Percentiles rank a stretch among this genome's conserved stretches.
phyloP scores from a whole-genome alignment of 225 moss, liverwort and hornwort species.

The Pseudoscleropodium purum region DNA sequence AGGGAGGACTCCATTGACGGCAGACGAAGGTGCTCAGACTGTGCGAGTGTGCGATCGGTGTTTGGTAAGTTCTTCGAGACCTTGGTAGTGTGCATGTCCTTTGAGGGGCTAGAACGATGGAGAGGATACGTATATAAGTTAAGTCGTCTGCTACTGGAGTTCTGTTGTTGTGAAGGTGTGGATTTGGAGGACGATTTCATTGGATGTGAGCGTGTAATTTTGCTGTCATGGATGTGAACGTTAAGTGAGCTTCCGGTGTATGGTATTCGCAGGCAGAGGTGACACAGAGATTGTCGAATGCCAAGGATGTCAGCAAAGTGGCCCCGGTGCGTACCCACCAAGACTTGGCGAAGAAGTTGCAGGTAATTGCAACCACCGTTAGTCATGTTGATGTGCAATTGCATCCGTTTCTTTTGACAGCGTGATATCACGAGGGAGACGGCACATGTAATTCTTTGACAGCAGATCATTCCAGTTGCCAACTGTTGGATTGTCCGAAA shows the following conservation, averaged over 20 bases:
- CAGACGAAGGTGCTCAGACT: conserved; percentile 80
- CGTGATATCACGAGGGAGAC: neutral
- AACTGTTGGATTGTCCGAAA: neutral
- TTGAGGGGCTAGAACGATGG: neutral
- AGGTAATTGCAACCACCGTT: conserved; percentile 21
- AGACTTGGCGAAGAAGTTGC: conserved; percentile 92
- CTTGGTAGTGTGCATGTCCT: neutral
- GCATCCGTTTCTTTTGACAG: neutral
- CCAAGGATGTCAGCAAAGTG: conserved; percentile 56
- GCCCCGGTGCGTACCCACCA: conserved; percentile 72
- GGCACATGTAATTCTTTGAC: neutral
- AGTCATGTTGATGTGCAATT: neutral
- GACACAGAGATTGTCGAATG: conserved; percentile 80
- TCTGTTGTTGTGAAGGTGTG: neutral
- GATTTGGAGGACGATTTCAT: neutral
- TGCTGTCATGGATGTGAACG: neutral
- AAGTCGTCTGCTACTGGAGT: neutral
- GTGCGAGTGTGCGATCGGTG: conserved; percentile 99
- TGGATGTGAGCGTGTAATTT: neutral
- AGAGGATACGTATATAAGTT: neutral
- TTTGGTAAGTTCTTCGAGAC: conserved; percentile 42
- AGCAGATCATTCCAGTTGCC: neutral
- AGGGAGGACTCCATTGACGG: conserved; percentile 77
- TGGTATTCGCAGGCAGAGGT: conserved; percentile 66
- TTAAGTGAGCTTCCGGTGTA: neutral